Conservation (phyloP, 805 yeast species). For the Priceomyces fermenticarens region DNA sequence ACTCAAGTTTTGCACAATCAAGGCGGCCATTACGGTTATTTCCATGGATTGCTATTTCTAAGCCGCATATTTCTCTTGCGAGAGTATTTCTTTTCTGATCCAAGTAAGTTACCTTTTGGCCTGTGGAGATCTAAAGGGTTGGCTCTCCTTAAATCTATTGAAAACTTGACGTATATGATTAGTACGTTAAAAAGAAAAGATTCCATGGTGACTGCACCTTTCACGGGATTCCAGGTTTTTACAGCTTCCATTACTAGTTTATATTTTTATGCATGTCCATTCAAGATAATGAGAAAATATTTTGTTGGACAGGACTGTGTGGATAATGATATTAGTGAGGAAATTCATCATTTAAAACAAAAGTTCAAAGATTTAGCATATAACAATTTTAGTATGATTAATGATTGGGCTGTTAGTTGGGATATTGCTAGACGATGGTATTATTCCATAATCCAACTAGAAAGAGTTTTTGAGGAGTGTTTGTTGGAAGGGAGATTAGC, state of each 20-base stretch:
- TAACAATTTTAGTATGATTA: conserved; percentile 19
- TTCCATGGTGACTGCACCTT: conserved; percentile 34
- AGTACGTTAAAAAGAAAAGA: conserved; percentile 16
- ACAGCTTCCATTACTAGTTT: conserved; percentile 33
- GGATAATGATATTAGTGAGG: neutral
- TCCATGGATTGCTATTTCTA: conserved; percentile 28
- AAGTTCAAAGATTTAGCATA: conserved; percentile 19
- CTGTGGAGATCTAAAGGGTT: conserved; percentile 24
- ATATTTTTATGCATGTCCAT: conserved; percentile 26
- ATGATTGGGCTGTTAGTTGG: conserved; percentile 27
- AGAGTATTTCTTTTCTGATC: conserved; percentile 32
- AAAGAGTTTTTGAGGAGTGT: conserved; percentile 17
- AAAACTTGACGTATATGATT: conserved; percentile 20
- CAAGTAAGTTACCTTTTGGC: conserved; percentile 24
- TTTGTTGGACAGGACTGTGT: neutral
- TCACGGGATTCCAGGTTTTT: conserved; percentile 36
- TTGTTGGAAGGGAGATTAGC: conserved; percentile 8
- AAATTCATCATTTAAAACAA: conserved; percentile 10
- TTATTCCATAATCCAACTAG: conserved; percentile 20
- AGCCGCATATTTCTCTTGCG: conserved; percentile 33
- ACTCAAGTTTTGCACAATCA: conserved; percentile 26
- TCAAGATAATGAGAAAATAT: conserved; percentile 13
- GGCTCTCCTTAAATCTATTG: conserved; percentile 18
- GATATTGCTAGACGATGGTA: conserved; percentile 29
- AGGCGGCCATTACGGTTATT: conserved; percentile 31